These are phyloP conservation scores for Eimeria falciformis DNA, from an alignment of 169 alveolate genomes.

Conservation along the genomic window DNA sequence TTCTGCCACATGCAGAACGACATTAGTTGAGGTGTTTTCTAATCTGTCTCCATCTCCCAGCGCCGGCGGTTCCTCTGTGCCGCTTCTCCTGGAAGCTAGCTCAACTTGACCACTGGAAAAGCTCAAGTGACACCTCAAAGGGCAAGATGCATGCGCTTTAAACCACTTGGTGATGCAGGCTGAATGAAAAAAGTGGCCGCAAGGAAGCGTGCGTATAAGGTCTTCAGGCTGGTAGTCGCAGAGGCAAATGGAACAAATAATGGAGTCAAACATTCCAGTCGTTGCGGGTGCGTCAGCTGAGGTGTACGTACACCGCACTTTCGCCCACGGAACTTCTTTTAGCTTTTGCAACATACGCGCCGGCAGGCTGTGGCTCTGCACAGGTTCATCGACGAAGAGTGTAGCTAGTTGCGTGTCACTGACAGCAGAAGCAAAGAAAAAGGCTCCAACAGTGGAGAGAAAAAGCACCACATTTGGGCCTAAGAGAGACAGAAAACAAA, in stretches of 20 bases:
- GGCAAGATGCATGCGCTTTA: constrained; percentile 79
- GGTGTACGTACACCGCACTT: background rate
- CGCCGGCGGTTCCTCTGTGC: too few species aligned
- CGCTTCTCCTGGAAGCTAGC: too few species aligned
- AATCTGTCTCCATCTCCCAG: too few species aligned
- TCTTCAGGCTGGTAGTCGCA: constrained; percentile 52
- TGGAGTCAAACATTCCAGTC: background rate
- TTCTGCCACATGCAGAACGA: too few species aligned
- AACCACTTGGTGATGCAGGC: constrained; percentile 88
- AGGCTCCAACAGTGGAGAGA: background rate
- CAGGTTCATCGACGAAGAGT: constrained; percentile 52
- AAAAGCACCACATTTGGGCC: constrained; percentile 52
- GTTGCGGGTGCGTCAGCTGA: background rate
- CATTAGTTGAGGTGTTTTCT: too few species aligned
- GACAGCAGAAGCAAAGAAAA: background rate
- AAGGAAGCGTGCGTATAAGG: constrained; percentile 84
- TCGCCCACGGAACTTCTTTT: constrained; percentile 8
- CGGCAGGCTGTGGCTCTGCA: constrained; percentile 14
- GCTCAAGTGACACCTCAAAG: constrained; percentile 61
- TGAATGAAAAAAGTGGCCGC: constrained; percentile 86
- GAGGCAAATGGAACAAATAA: constrained; percentile 63
- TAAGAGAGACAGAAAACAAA: constrained; percentile 47
- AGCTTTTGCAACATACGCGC: constrained; percentile 1
- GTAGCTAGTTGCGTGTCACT: background rate
- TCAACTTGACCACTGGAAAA: background rate